phyloP scores from a whole-genome alignment of 768 basidiomycete species.

The Lentinula raphanica region DNA sequence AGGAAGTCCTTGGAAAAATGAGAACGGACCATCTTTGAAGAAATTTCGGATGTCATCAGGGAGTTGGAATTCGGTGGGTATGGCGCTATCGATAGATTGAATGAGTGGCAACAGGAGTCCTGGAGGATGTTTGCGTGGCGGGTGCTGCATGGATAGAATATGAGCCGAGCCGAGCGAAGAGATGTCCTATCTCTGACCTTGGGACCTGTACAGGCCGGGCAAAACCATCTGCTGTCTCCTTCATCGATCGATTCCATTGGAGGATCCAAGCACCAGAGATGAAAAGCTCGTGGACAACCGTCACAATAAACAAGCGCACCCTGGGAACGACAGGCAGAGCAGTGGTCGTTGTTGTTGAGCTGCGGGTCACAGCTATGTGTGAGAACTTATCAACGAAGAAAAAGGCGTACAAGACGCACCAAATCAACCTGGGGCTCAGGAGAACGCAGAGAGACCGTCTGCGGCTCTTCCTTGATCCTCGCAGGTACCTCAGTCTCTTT shows the following conservation, averaged over 20 bases:
- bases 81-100: constrained; percentile 57
- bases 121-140: constrained; percentile 58
- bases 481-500: constrained; percentile 36
- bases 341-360: constrained; percentile 76
- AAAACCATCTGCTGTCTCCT: constrained; percentile 80
- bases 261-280: constrained; percentile 94
- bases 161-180: constrained; percentile 20
- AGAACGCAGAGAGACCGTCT: constrained; percentile 35
- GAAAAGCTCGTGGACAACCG: constrained; percentile 93
- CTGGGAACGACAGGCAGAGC: constrained; percentile 74
- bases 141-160: constrained; percentile 43
- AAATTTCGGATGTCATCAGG: constrained; percentile 78
- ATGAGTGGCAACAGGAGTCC: constrained; percentile 71
- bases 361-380: constrained; percentile 18
- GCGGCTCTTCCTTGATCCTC: constrained; percentile 51
- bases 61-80: constrained; percentile 80
- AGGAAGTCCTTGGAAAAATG: constrained; percentile 10
- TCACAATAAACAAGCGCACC: constrained; percentile 95
- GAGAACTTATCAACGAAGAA: constrained; percentile 3
- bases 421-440: constrained; percentile 38
- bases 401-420: constrained; percentile 25
- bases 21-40: constrained; percentile 78
- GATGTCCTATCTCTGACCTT: constrained; percentile 40
- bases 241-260: constrained; percentile 87
- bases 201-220: constrained; percentile 61